Percentiles rank a stretch among this genome's conserved stretches.
phyloP scores from a whole-genome alignment of 2,329 filamentous ascomycete species.

The Talaromyces sp. region DNA sequence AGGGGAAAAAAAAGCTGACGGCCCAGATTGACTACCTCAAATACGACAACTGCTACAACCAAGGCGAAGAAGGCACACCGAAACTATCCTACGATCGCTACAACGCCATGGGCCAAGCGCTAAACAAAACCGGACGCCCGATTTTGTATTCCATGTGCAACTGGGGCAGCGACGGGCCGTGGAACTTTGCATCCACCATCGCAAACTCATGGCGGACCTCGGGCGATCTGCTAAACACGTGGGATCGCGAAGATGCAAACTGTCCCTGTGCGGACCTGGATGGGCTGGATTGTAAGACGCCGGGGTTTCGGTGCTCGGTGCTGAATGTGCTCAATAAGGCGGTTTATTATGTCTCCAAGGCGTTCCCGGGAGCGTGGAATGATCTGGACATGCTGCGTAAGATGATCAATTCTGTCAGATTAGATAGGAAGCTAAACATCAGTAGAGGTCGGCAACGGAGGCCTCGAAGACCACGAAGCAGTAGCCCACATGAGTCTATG shows the following conservation, averaged over 20 bases:
- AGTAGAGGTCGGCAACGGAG: conserved; percentile 43
- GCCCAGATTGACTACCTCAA: conserved; percentile 42
- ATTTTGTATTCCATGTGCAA: conserved; percentile 47
- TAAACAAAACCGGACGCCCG: conserved; percentile 42
- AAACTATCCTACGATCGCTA: conserved; percentile 45
- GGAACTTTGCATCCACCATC: conserved; percentile 44
- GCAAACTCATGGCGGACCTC: conserved; percentile 44
- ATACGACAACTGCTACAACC: conserved; percentile 56
- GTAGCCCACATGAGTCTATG: conserved; percentile 45
- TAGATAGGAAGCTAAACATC: not conserved
- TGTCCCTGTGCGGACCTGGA: conserved; percentile 38
- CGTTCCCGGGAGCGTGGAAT: conserved; percentile 43
- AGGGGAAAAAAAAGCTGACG: not conserved
- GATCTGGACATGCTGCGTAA: conserved; percentile 42
- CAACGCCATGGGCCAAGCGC: conserved; percentile 44
- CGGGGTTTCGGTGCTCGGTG: conserved; percentile 45
- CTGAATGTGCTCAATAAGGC: conserved; percentile 50
- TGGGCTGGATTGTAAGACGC: conserved; percentile 38
- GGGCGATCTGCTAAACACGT: conserved; percentile 45
- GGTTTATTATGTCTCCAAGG: conserved; percentile 35
- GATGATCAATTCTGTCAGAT: not conserved
- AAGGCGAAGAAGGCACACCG: conserved; percentile 46
- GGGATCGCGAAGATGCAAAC: conserved; percentile 37
- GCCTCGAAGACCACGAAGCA: conserved; percentile 33
- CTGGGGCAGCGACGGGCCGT: conserved; percentile 49